Evolutionary conservation across 768 basidiomycete genomes (phyloP).

Genomic region (Fomitopsis serialis): DNA sequence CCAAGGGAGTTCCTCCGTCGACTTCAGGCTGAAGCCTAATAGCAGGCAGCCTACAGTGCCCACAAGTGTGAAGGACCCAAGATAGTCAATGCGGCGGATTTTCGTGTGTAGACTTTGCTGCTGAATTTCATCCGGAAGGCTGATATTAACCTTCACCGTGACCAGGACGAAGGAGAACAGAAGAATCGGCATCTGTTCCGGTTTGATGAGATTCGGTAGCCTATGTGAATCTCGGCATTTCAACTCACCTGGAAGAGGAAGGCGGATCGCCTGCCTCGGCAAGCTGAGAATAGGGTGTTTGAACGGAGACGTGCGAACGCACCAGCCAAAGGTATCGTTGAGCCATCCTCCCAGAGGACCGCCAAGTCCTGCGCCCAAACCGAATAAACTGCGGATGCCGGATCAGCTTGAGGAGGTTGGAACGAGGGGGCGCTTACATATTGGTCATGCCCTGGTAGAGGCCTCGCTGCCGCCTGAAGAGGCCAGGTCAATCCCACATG

Average conservation of each 20-base stretch:
- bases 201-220: neutral
- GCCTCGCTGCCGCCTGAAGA: slow-evolving; percentile 70
- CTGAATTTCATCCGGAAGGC: slow-evolving; percentile 61
- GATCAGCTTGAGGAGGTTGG: neutral
- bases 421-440: slow-evolving; percentile 45
- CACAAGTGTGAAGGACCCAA: slow-evolving; percentile 81
- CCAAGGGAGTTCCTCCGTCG: slow-evolving; percentile 76
- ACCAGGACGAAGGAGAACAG: slow-evolving; percentile 67
- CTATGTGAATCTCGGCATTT: neutral
- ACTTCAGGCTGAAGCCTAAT: slow-evolving; percentile 71
- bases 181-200: slow-evolving; percentile 71
- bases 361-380: slow-evolving; percentile 75
- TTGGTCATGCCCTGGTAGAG: slow-evolving; percentile 91
- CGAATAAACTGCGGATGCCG: slow-evolving; percentile 55
- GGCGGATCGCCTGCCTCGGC: slow-evolving; percentile 61
- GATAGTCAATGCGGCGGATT: slow-evolving; percentile 75
- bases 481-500: neutral
- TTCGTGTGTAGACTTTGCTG: slow-evolving; percentile 56
- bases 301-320: slow-evolving; percentile 19
- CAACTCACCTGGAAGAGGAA: slow-evolving; percentile 75
- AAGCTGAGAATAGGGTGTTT: neutral
- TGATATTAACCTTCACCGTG: slow-evolving; percentile 71
- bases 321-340: slow-evolving; percentile 85
- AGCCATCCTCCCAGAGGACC: slow-evolving; percentile 83
- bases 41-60: slow-evolving; percentile 63